Evolutionary conservation across 768 basidiomycete species (phyloP).

Genomic region (Mycena chlorophos): DNA sequence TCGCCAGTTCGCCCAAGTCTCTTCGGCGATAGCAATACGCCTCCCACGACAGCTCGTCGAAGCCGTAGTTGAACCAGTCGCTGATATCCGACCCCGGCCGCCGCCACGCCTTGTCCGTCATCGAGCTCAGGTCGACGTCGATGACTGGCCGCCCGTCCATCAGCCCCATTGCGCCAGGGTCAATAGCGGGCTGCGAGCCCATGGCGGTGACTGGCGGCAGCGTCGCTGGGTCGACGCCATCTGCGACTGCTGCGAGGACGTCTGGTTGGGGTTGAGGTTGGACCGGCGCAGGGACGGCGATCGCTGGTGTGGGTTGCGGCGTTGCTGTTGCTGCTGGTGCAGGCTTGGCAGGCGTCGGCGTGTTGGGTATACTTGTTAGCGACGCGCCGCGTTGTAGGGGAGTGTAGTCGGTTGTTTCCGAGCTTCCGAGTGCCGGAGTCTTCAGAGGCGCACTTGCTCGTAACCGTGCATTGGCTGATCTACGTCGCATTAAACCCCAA

Average conservation of each 20-base stretch:
- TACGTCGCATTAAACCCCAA: slow-evolving; percentile 19
- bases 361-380: slow-evolving; percentile 19
- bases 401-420: slow-evolving; percentile 82
- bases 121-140: slow-evolving; percentile 75
- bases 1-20: slow-evolving; percentile 77
- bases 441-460: slow-evolving; percentile 37
- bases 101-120: slow-evolving; percentile 88
- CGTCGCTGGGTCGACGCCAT: slow-evolving; percentile 61
- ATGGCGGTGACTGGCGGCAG: slow-evolving; percentile 72
- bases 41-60: slow-evolving; percentile 96
- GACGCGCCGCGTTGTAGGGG: slow-evolving; percentile 59
- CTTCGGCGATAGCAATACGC: slow-evolving; percentile 85
- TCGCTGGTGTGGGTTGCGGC: slow-evolving; percentile 20
- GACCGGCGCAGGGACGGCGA: slow-evolving; percentile 14
- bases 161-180: slow-evolving; percentile 63
- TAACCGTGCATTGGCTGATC: slow-evolving; percentile 36
- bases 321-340: slow-evolving; percentile 8
- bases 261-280: slow-evolving; percentile 14
- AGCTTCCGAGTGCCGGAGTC: slow-evolving; percentile 27
- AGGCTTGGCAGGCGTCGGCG: slow-evolving; percentile 30
- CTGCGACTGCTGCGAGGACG: slow-evolving; percentile 31
- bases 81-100: slow-evolving; percentile 88
- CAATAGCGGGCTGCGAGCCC: slow-evolving; percentile 77
- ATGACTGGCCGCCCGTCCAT: slow-evolving; percentile 78
- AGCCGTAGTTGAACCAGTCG: slow-evolving; percentile 99